These are phyloP conservation scores for Teunomyces barrocoloradensis DNA, from an alignment of 805 yeast genomes.

Conservation along the genomic window DNA sequence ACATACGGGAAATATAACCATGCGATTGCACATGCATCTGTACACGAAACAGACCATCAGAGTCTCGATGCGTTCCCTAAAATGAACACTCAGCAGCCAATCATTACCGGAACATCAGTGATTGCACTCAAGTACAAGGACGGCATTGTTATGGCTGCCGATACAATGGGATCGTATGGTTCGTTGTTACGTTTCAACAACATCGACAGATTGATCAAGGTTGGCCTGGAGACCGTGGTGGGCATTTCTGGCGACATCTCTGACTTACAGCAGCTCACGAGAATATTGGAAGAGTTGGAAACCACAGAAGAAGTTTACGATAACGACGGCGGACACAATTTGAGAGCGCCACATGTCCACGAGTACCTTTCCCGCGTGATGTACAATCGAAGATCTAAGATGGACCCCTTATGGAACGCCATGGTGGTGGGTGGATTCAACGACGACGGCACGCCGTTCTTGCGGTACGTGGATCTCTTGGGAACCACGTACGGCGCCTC, in stretches of 20 bases:
- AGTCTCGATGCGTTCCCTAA: conserved; percentile 50
- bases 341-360: conserved; percentile 85
- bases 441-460: conserved; percentile 59
- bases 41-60: conserved; percentile 14
- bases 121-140: conserved; percentile 84
- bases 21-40: conserved; percentile 63
- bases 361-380: conserved; percentile 81
- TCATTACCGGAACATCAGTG: conserved; percentile 95
- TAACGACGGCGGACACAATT: conserved; percentile 51
- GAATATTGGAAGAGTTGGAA: conserved; percentile 73
- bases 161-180: conserved; percentile 88
- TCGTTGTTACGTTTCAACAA: conserved; percentile 84
- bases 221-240: conserved; percentile 83
- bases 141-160: conserved; percentile 95
- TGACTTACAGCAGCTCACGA: conserved; percentile 82
- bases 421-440: conserved; percentile 87
- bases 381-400: conserved; percentile 84
- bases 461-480: conserved; percentile 83
- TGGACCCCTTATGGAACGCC: conserved; percentile 97
- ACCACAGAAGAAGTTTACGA: conserved; percentile 75
- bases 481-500: conserved; percentile 92
- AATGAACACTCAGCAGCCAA: conserved; percentile 89
- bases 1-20: conserved; percentile 80
- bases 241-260: conserved; percentile 94
- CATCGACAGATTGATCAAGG: conserved; percentile 78